Evolutionary conservation across 2,329 filamentous ascomycete genomes (phyloP).

Genomic region (Aspergillus eucalypticola): DNA sequence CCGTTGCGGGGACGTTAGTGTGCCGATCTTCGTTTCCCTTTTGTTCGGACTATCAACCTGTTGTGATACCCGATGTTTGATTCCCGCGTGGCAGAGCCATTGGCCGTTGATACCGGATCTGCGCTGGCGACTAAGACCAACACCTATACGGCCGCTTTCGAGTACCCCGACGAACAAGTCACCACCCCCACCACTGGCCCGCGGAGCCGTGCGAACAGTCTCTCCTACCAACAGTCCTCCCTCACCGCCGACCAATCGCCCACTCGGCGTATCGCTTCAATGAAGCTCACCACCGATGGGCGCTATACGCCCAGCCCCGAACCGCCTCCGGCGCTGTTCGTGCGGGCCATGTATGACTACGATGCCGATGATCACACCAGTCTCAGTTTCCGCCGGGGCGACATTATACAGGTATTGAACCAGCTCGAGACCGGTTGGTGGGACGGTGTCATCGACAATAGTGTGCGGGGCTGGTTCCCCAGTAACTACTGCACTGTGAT

Average conservation of each 20-base stretch:
- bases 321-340: slow-evolving; percentile 66
- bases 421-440: slow-evolving; percentile 98
- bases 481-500: slow-evolving; percentile 97
- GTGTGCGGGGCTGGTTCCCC: slow-evolving; percentile 93
- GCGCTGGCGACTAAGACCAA: slow-evolving; percentile 38
- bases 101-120: slow-evolving; percentile 36
- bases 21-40: slow-evolving; percentile 4
- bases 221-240: slow-evolving; percentile 28
- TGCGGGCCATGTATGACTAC: slow-evolving; percentile 96
- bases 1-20: slow-evolving; percentile 21
- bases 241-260: slow-evolving; percentile 25
- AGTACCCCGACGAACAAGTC: slow-evolving; percentile 44
- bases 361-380: slow-evolving; percentile 96
- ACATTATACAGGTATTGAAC: slow-evolving; percentile 97
- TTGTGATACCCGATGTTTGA: slow-evolving; percentile 35
- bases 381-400: slow-evolving; percentile 93
- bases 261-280: slow-evolving; percentile 30
- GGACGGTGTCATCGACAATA: slow-evolving; percentile 95
- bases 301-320: slow-evolving; percentile 41
- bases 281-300: slow-evolving; percentile 31
- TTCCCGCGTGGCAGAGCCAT: slow-evolving; percentile 33
- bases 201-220: slow-evolving; percentile 33
- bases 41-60: slow-evolving; percentile 11
- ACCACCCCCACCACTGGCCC: slow-evolving; percentile 32
- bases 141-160: slow-evolving; percentile 44